Evolutionary conservation across 805 yeast genomes (phyloP), one percentile per base, ranked within the genome.

Genomic region (Ogataea allantospora): DNA sequence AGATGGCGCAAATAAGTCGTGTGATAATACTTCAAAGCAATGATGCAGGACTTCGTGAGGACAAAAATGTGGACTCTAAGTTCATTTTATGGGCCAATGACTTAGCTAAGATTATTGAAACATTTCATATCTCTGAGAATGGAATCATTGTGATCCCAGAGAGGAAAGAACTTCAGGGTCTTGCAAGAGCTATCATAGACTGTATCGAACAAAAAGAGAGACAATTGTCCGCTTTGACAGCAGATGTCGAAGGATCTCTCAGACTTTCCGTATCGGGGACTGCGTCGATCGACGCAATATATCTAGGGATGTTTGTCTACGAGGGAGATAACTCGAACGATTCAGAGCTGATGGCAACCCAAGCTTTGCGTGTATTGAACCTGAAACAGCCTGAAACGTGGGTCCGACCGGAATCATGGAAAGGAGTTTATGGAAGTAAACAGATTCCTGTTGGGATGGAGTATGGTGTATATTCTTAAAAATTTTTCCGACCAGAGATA

Each of bases 311-410:
- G 12, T 80, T 71, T 55, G 95, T 83, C 1, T 88, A 86, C 59
- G 97, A 89, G 57, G 97, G 98, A 22, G 97, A 89, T 59, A 91
- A 91, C 58, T 73, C 80, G 19, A 54, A 60, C 14, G 96, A 88
- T 57, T 93, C 95, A 6, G 66, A 66, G 28, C 44, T 55, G 7
- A 59, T 83, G 43, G 78, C 84, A 2, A 44, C 46, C 9, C 57
- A 60, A 21, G 56, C 70, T 2, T 47, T 57, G 5, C 48, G 60
- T 4, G 43, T 65, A 13, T 49, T 51, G 27, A 28, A 47, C 7
- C 12, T 43, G 1, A 27, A 31, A 9, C 10, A 7, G 6, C 27
- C 31, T 5, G 29, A 12, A 1, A 12, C 19, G 5, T 75, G 79
- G 73, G 47, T 57, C 7, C 66, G 66, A 7, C 97, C 98, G 0